Base-by-base conservation (phyloP, 140 eudicot genomes). In the Anethum foeniculum region DNA sequence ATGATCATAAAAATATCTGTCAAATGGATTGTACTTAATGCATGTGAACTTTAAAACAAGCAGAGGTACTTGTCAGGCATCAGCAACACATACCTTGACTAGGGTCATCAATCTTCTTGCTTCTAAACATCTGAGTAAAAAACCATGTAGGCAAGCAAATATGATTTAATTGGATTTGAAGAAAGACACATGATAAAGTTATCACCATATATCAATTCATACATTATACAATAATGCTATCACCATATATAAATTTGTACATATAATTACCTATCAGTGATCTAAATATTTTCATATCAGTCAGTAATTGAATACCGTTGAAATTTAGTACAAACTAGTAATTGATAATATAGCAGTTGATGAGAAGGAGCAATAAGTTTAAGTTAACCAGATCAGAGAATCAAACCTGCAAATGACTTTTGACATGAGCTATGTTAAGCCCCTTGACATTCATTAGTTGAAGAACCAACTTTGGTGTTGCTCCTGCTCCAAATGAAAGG, bases 341-440 rank as follows among this genome's bases (percentile, higher is more conserved):
- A 49, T 39, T 19, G 49, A 36, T 72, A 72, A 15, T 39, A 18
- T 72, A 36, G 12, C 9, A 71, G 27, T 19, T 72, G 25, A 54
- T 62, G 69, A 34, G 38, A 34, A 34, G 38, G n/a, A 13, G 69
- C 6, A 41, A 4, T 7, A 41, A 41, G 67, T 58, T 58, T 58
- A 23, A 60, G 36, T 1, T 23, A 0, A 21, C n/a, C 12, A 44
- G 39, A 79, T 68, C 44, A 49, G 48, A 39, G 68, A 30, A 15
- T 78, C 3, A 48, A 64, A 92, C 97, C 97, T 92, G 97, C 83
- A 92, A 88, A 87, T 92, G 97, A 75, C 97, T 92, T 87, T 92
- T 92, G 87, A 92, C 97, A 90, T 92, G 95, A 79, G 97, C 97
- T 6, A 92, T 92, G 43, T 90, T 88, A 68, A 92, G 93, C 81